These are phyloP conservation scores for Colletotrichum lini DNA, from an alignment of 2,329 filamentous ascomycete genomes.

Conservation along the genomic window DNA sequence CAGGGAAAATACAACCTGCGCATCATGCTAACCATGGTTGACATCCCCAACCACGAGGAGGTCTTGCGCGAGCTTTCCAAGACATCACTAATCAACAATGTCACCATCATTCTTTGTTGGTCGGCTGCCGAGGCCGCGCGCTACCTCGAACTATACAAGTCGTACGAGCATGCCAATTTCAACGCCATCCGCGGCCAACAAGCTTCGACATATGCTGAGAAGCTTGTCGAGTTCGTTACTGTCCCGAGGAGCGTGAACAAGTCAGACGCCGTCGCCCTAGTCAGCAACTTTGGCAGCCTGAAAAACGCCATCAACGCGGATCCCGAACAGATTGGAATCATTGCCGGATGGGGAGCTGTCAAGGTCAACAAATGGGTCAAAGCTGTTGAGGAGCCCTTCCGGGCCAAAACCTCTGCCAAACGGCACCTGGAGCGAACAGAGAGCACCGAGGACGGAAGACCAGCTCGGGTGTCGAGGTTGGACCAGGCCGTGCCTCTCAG, in stretches of 20 bases:
- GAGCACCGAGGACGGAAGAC: slow-evolving; percentile 47
- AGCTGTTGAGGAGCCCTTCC: slow-evolving; percentile 88
- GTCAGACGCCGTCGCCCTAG: slow-evolving; percentile 90
- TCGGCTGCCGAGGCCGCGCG: slow-evolving; percentile 92
- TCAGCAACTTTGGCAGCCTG: slow-evolving; percentile 92
- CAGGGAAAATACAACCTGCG: slow-evolving; percentile 90
- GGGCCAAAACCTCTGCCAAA: slow-evolving; percentile 79
- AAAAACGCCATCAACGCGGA: slow-evolving; percentile 89
- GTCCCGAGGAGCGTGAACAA: slow-evolving; percentile 93
- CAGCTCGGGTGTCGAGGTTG: slow-evolving; percentile 48
- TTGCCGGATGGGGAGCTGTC: slow-evolving; percentile 96
- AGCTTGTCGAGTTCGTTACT: slow-evolving; percentile 92
- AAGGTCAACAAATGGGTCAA: slow-evolving; percentile 91
- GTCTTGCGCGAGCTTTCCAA: slow-evolving; percentile 91
- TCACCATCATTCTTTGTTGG: slow-evolving; percentile 95
- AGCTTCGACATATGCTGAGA: slow-evolving; percentile 86
- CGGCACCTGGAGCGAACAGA: slow-evolving; percentile 47
- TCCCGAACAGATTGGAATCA: slow-evolving; percentile 84
- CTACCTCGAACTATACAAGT: slow-evolving; percentile 96
- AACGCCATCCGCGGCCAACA: slow-evolving; percentile 89
- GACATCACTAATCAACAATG: slow-evolving; percentile 91
- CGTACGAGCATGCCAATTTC: slow-evolving; percentile 87
- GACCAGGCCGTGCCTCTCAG: slow-evolving; percentile 59
- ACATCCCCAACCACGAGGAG: slow-evolving; percentile 95
- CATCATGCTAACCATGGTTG: slow-evolving; percentile 90